phyloP scores from a whole-genome alignment of 257 asterid genomes.

The Lycium barbarum region DNA sequence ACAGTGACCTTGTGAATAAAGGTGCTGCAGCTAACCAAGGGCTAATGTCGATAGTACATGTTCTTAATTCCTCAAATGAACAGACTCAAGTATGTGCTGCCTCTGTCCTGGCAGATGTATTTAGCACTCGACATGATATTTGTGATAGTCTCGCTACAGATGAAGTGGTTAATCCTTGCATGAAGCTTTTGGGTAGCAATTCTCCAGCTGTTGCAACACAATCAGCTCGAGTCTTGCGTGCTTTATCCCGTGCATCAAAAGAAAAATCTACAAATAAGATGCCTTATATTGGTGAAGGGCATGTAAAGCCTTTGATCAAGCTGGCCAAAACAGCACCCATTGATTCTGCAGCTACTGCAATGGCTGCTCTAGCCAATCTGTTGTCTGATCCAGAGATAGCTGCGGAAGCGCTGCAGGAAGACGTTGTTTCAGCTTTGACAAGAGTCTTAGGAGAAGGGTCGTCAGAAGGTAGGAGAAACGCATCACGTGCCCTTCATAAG shows the following conservation, averaged over 20 bases:
- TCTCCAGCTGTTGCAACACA: constrained; percentile 68
- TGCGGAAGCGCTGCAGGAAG: constrained; percentile 79
- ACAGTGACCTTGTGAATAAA: constrained; percentile 62
- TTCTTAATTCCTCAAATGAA: constrained; percentile 76
- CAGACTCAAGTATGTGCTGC: constrained; percentile 73
- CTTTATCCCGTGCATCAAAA: constrained; percentile 67
- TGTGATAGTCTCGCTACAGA: constrained; percentile 74
- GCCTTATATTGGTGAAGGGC: constrained; percentile 72
- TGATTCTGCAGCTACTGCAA: constrained; percentile 76
- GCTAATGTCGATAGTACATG: constrained; percentile 74
- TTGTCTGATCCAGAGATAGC: constrained; percentile 74
- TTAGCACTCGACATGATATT: constrained; percentile 66
- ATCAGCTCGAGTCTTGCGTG: constrained; percentile 74
- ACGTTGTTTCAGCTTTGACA: constrained; percentile 76
- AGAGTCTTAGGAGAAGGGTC: constrained; percentile 81
- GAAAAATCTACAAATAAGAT: constrained; percentile 47
- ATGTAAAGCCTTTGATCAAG: constrained; percentile 67
- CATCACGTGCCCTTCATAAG: constrained; percentile 79
- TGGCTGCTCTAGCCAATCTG: constrained; percentile 79
- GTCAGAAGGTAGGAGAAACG: constrained; percentile 71
- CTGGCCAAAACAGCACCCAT: constrained; percentile 74
- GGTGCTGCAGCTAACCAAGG: constrained; percentile 74
- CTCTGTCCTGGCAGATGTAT: constrained; percentile 70
- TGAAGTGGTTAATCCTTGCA: constrained; percentile 68
- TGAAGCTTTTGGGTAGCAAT: constrained; percentile 67